Conservation (phyloP, 2,329 filamentous ascomycete genomes). For the Talaromyces sp. region DNA sequence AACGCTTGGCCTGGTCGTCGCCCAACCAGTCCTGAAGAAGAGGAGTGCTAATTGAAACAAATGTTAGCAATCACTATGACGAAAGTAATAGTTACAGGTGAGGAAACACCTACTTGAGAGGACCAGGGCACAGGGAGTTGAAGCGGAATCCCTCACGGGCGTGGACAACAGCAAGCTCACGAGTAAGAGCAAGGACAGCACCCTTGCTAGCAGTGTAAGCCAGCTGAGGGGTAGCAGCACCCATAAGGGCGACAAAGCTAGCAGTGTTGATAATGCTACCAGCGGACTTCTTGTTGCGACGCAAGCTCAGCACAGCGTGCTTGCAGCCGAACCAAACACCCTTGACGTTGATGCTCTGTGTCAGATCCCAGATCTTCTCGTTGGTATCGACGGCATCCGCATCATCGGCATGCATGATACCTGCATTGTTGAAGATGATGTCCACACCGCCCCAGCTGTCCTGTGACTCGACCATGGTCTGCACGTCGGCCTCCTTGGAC, state of each 20-base stretch:
- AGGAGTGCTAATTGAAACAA: conserved; percentile 62
- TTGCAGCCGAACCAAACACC: conserved; percentile 97
- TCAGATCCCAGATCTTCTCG: conserved; percentile 91
- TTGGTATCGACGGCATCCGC: conserved; percentile 80
- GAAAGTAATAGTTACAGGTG: background rate
- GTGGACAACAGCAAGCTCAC: conserved; percentile 89
- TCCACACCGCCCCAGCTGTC: conserved; percentile 88
- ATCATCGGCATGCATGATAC: conserved; percentile 89
- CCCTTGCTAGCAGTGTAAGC: conserved; percentile 95
- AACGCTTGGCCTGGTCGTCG: conserved; percentile 78
- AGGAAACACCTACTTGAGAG: conserved; percentile 65
- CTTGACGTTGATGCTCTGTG: conserved; percentile 94
- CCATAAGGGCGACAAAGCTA: conserved; percentile 83
- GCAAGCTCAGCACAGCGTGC: conserved; percentile 81
- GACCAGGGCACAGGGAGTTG: conserved; percentile 87
- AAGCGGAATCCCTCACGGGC: conserved; percentile 87
- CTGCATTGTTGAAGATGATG: conserved; percentile 95
- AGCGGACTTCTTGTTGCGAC: conserved; percentile 75
- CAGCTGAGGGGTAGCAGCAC: conserved; percentile 82
- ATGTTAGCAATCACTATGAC: background rate
- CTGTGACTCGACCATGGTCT: conserved; percentile 71
- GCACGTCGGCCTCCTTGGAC: conserved; percentile 78
- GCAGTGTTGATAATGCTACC: conserved; percentile 92
- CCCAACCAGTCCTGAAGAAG: conserved; percentile 92
- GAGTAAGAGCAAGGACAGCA: conserved; percentile 84